A percentile compares a stretch with the other conserved stretches of the same genome.
Conservation (phyloP, 352 stramenopile genomes). For the Phytophthora boehmeriae region DNA sequence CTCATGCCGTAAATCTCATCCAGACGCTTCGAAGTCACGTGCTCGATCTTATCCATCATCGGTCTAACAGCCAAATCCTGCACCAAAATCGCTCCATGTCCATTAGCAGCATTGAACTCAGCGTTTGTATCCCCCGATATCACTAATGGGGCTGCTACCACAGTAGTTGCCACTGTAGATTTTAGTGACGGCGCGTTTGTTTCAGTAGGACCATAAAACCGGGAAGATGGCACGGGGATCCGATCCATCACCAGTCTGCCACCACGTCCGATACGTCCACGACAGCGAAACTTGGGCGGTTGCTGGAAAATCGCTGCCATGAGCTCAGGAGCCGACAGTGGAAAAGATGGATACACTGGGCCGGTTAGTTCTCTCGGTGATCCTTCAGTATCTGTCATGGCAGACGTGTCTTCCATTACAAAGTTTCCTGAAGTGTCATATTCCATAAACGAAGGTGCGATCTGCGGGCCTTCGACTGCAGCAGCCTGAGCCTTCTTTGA, state of each 20-base stretch:
- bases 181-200: slow-evolving; percentile 51
- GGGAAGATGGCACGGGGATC: slow-evolving; percentile 56
- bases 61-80: slow-evolving; percentile 70
- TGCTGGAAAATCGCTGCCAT: slow-evolving; percentile 76
- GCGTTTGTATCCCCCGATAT: slow-evolving; percentile 12
- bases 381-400: slow-evolving; percentile 32
- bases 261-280: slow-evolving; percentile 72
- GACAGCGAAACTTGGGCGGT: slow-evolving; percentile 72
- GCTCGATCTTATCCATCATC: slow-evolving; percentile 49
- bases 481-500: slow-evolving; percentile 19
- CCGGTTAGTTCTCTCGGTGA: slow-evolving; percentile 26
- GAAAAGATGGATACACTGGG: slow-evolving; percentile 70
- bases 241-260: slow-evolving; percentile 78
- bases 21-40: slow-evolving; percentile 59
- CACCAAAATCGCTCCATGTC: slow-evolving; percentile 63
- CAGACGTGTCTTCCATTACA: slow-evolving; percentile 37
- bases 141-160: neutral
- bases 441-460: slow-evolving; percentile 67
- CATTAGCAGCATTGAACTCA: slow-evolving; percentile 26
- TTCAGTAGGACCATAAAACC: slow-evolving; percentile 63
- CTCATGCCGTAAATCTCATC: slow-evolving; percentile 88
- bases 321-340: slow-evolving; percentile 58
- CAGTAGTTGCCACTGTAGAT: slow-evolving; percentile 8
- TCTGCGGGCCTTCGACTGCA: slow-evolving; percentile 39
- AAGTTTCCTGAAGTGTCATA: slow-evolving; percentile 78